These are phyloP conservation scores for Durio zibethinus DNA, from an alignment of 345 rosid genomes.

Conservation along the genomic window DNA sequence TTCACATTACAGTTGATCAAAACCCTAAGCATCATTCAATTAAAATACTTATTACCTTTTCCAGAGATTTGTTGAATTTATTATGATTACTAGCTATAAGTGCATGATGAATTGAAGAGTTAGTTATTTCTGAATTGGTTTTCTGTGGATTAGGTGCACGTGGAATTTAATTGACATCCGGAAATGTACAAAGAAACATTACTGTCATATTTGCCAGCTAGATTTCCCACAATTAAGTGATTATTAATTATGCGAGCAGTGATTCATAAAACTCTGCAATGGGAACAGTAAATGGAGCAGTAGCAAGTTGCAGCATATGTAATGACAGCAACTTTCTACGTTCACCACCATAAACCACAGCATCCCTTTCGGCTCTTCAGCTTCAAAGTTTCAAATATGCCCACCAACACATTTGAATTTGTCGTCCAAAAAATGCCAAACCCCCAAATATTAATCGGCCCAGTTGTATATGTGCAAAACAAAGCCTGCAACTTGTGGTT, in stretches of 20 bases:
- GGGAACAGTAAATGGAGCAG: background rate
- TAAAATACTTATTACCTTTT: background rate
- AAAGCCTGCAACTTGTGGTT: background rate
- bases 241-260: constrained; percentile 9
- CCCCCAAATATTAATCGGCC: no score
- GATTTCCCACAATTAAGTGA: background rate
- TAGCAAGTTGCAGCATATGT: constrained; percentile 1
- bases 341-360: background rate
- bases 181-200: background rate
- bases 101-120: background rate
- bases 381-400: background rate
- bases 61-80: background rate
- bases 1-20: background rate
- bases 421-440: background rate
- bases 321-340: constrained; percentile 1
- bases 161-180: constrained; percentile 13
- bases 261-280: background rate
- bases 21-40: no score
- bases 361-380: background rate
- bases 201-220: constrained; percentile 1
- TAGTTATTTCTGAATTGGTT: background rate
- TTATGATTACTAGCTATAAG: background rate
- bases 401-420: background rate
- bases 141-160: constrained; percentile 2
- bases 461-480: background rate